Percentiles rank a stretch among this genome's conserved stretches.
Conservation (phyloP, 2,329 filamentous ascomycete species). For the Venturia oleaginea region DNA sequence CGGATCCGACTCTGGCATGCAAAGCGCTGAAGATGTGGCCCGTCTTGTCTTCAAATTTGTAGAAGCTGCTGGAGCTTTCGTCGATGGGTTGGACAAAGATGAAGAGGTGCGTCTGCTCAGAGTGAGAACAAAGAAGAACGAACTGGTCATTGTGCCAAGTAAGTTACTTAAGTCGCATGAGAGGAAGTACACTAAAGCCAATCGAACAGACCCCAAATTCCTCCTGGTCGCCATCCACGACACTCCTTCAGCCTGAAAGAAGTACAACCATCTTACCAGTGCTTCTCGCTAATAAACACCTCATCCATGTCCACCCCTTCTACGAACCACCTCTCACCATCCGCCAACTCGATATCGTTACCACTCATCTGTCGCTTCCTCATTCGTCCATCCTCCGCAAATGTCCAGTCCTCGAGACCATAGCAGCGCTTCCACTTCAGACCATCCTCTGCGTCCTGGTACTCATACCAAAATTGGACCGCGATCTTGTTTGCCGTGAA, state of each 20-base stretch:
- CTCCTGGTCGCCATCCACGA: constrained; percentile 73
- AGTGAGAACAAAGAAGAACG: constrained; percentile 74
- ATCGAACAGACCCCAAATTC: constrained; percentile 63
- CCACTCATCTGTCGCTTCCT: constrained; percentile 68
- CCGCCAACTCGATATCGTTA: constrained; percentile 56
- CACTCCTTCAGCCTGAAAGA: constrained; percentile 56
- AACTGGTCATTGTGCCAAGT: constrained; percentile 71
- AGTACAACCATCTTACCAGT: constrained; percentile 42
- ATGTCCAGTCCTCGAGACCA: constrained; percentile 74
- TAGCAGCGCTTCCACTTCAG: constrained; percentile 79
- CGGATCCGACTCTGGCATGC: constrained; percentile 37
- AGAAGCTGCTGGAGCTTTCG: constrained; percentile 56
- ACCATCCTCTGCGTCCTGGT: constrained; percentile 53
- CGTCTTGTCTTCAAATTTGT: constrained; percentile 69
- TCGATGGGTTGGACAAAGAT: constrained; percentile 64
- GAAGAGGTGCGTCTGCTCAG: constrained; percentile 70
- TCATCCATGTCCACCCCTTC: constrained; percentile 60
- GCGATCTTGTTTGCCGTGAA: constrained; percentile 69
- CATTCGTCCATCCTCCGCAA: constrained; percentile 61
- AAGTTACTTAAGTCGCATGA: constrained; percentile 16
- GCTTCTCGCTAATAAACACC: constrained; percentile 56
- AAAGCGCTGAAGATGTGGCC: constrained; percentile 63
- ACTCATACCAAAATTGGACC: constrained; percentile 89
- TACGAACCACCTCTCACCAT: constrained; percentile 59
- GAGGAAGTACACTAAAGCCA: background rate